Percentiles rank a stretch among this genome's conserved stretches.
Conservation (phyloP, 2,329 filamentous ascomycete genomes). For the Trichoderma simmonsii region DNA sequence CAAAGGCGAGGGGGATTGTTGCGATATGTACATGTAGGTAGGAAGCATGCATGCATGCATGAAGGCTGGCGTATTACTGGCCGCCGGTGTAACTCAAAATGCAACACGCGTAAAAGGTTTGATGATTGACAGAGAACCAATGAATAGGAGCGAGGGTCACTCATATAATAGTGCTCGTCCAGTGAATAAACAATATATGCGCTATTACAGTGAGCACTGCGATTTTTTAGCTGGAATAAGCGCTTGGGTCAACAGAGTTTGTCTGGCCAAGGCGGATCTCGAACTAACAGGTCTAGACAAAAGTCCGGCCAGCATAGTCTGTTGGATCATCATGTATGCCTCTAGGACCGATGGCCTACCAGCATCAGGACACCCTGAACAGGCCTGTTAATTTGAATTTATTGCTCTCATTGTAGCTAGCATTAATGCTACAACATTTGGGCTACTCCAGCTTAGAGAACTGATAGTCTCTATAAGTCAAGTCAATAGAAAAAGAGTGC, state of each 20-base stretch:
- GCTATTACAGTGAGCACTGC: background rate
- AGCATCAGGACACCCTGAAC: rapidly evolving
- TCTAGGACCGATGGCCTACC: background rate
- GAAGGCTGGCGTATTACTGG: background rate
- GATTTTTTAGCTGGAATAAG: background rate
- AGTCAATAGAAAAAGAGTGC: rapidly evolving
- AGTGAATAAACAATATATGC: background rate
- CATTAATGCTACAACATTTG: background rate
- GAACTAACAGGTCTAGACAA: background rate
- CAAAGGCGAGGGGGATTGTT: too few relatives aligned
- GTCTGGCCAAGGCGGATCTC: background rate
- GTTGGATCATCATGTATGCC: rapidly evolving
- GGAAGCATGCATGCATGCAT: background rate
- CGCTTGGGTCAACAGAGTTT: background rate
- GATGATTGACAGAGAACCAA: background rate
- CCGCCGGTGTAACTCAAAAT: background rate
- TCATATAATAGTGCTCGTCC: background rate
- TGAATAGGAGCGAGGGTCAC: rapidly evolving
- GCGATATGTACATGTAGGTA: too few relatives aligned
- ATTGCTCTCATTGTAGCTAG: background rate
- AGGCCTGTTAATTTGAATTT: background rate
- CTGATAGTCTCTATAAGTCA: background rate
- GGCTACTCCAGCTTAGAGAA: rapidly evolving
- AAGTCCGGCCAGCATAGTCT: background rate
- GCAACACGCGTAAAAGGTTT: background rate